Evolutionary conservation across 768 basidiomycete genomes (phyloP), one percentile per base, ranked within the genome.

Genomic region (Boletus sp.): DNA sequence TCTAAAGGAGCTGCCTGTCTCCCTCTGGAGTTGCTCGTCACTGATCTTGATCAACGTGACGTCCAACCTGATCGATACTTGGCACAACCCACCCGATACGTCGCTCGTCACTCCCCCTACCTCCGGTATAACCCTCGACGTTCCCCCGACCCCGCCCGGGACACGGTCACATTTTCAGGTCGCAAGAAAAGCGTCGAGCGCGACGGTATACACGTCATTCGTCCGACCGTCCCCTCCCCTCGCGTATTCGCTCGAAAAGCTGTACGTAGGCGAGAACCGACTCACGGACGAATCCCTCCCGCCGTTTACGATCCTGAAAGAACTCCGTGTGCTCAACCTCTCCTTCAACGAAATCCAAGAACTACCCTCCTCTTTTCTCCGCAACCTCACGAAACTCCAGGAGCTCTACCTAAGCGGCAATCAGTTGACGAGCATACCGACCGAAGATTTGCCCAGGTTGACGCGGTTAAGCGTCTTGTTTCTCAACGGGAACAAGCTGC

Each of bases 331-430:
- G 2, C 82, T 99, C 56, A 98, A 98, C 64, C 77, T 98, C 18
- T 92, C 91, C 29, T 98, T 97, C 77, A 99, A 99, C 72, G 86
- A 93, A 53, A 89, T 99, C 44, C 88, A 89, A 71, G 92, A 95
- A 65, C 80, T 98, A 44, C 94, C 96, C 0, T 73, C 82, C 0
- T 75, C 79, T 32, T 94, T 93, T 64, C 84, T 98, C 65, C 77
- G 81, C 59, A 85, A 86, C 58, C 79, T 93, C 62, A 75, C 76
- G 18, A 73, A 80, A 40, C 78, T 99, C 10, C 84, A 92, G 71
- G 90, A 95, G 73, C 75, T 99, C 35, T 98, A 97, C 69, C 78
- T 98, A 4, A 92, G 92, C 63, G 96, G 96, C n/a, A 98, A 98
- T 76, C 90, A 91, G 72, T 75, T 99, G 63, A 89, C 91, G 8